Base-by-base conservation (phyloP, 164 flowering plant species). In the Tetracentron sinense region DNA sequence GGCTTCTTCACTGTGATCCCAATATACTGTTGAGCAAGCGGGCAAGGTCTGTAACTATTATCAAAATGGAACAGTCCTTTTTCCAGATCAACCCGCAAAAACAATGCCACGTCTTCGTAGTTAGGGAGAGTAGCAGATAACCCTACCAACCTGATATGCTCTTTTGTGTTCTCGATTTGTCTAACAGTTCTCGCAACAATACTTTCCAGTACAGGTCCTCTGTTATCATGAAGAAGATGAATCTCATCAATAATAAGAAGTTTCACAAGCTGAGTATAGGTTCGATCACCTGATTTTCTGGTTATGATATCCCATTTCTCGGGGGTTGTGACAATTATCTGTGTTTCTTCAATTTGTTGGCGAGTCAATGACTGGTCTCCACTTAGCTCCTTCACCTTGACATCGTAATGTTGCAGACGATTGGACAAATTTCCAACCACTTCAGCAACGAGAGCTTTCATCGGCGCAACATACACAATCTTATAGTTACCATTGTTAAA, bases 261-360 rank as follows among this genome's bases (percentile, higher is more conserved):
- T 61, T 84, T 92, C 59, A 95, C 97, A 48, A 88, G 86, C 78
- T 88, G 97, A 0, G 98, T 90, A 62, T 87, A 92, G 0, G 97
- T 90, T 1, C 94, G 88, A 62, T 92, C 99, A 12, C 99, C 99
- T 3, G 99, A 90, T 73, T 95, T 95, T 61, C 99, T 80, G 52
- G 99, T 95, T 55, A 95, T 81, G 62, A 95, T 95, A 78, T 95
- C 99, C 99, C 99, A 95, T 77, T 92, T 92, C 86, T 95, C 97
- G 14, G 99, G 99, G 31, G 99, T 95, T 1, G 99, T 95, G 15
- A 95, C 99, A 59, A 95, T 92, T 30, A 95, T 87, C 70, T 95
- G 97, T n/a, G 99, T 92, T 65, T 95, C 99, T 11, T 92, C 97
- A 68, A 95, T 92, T 67, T 95, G 94, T 64, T 95, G 96, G 35